phyloP scores from a whole-genome alignment of 495 filamentous ascomycete species.

The Tuber melanosporum region DNA sequence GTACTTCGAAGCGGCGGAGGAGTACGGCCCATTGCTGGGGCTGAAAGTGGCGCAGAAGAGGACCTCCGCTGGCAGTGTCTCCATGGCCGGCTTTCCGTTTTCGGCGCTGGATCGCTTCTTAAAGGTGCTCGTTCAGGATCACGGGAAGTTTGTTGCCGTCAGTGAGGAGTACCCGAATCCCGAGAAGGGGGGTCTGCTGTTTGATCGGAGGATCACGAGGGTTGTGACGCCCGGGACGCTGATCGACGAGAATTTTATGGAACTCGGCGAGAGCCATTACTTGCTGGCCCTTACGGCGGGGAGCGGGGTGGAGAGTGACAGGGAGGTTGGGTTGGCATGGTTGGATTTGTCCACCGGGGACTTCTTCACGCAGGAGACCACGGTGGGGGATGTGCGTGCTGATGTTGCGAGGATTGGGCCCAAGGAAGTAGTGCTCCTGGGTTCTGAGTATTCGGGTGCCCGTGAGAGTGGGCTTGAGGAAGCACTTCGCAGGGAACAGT shows the following conservation, averaged over 20 bases:
- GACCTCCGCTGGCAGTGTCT: slow-evolving; percentile 45
- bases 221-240: slow-evolving; percentile 90
- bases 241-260: slow-evolving; percentile 95
- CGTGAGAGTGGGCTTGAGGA: slow-evolving; percentile 47
- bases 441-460: background rate
- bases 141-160: slow-evolving; percentile 84
- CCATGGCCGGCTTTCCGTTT: slow-evolving; percentile 76
- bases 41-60: slow-evolving; percentile 79
- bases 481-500: slow-evolving; percentile 40
- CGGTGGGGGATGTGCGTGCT: slow-evolving; percentile 63
- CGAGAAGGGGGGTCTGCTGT: slow-evolving; percentile 67
- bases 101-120: slow-evolving; percentile 86
- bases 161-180: slow-evolving; percentile 78
- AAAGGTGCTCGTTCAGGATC: slow-evolving; percentile 84
- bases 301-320: slow-evolving; percentile 6
- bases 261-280: slow-evolving; percentile 87
- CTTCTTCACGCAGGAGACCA: slow-evolving; percentile 81
- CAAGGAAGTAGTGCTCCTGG: slow-evolving; percentile 66
- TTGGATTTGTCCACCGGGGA: slow-evolving; percentile 89
- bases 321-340: slow-evolving; percentile 73
- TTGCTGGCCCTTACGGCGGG: slow-evolving; percentile 52
- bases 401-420: slow-evolving; percentile 75
- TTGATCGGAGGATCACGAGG: slow-evolving; percentile 74
- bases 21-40: slow-evolving; percentile 76
- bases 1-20: slow-evolving; percentile 89